Base-by-base conservation (phyloP, 495 filamentous ascomycete genomes). In the Aspergillus mulundensis region DNA sequence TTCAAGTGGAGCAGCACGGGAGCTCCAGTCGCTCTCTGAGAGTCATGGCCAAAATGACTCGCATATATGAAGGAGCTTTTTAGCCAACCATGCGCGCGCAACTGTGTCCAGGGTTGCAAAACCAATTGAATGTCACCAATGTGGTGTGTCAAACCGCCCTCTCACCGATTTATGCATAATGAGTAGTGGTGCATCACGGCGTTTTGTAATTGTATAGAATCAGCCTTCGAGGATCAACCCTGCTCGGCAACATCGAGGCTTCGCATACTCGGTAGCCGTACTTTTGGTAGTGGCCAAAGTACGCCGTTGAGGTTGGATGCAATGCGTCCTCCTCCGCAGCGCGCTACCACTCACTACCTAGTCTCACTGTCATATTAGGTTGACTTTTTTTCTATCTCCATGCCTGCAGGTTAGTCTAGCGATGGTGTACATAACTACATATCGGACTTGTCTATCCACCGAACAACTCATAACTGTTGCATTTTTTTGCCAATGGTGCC, bases 1-100 rank as follows among this genome's bases (percentile, higher is more conserved):
- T 46, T 11, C 19, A 44, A 50, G 48, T 50, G 48, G 48, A 50
- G 48, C 34, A 12, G 3, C 32, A 50, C 34, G 30, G 47, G 30
- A 40, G 20, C 48, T 16, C 24, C 10, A 24, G 12, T 36, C 32
- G 32, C 32, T 14, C 12, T 36, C 11, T 36, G 2, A 2, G 32
- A 36, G 32, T 34, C 48, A 39, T 3, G 25, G 36, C 51, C 44
- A 52, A n/a, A 65, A 61, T 63, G 62, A 58, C 54, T 64, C 60
- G 53, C 61, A 64, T 57, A 19, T 34, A 19, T 6, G 8, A 25
- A 34, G 36, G 16, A 42, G 21, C 44, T 40, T 50, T 50, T 40
- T 25, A 40, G 34, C 48, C 48, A 40, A 50, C 40, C 48, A 50
- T 12, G 7, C 38, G 43, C 21, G 21, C 15, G 24, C 21, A 21